Percentiles rank a stretch among this genome's conserved stretches.
These are phyloP conservation scores for Goffeauzyma gilvescens DNA, from an alignment of 768 basidiomycete species.

Conservation along the genomic window DNA sequence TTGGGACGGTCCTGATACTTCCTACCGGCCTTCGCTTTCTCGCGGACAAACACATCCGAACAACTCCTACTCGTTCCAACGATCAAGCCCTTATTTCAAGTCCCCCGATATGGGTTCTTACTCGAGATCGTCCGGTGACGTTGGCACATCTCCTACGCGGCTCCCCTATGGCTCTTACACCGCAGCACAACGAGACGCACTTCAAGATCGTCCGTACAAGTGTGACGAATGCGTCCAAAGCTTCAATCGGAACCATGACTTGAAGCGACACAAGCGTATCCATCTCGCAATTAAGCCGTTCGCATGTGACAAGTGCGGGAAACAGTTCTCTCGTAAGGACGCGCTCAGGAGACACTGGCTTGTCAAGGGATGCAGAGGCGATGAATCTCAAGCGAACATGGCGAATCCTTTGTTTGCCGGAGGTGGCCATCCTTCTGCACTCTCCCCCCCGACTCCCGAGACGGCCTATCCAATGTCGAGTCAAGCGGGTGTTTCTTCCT, in stretches of 20 bases:
- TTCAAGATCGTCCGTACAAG: slow-evolving; percentile 32
- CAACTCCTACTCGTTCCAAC: no score
- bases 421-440: slow-evolving; percentile 12
- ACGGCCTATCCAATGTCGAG: no score
- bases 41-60: no score
- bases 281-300: slow-evolving; percentile 33
- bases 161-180: no score
- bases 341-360: slow-evolving; percentile 32
- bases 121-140: no score
- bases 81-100: no score
- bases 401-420: slow-evolving; percentile 20
- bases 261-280: slow-evolving; percentile 33
- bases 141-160: no score
- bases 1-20: no score
- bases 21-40: no score
- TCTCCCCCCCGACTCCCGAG: slow-evolving; percentile 19
- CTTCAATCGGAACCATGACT: slow-evolving; percentile 34
- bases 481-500: no score
- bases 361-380: slow-evolving; percentile 30
- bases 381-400: background rate
- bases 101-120: no score
- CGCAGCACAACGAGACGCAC: no score
- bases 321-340: slow-evolving; percentile 33
- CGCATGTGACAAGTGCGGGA: slow-evolving; percentile 31
- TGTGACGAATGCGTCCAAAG: slow-evolving; percentile 32